Evolutionary conservation across 192 early-diverging fungal genomes (phyloP).

Genomic region (Pilobolus umbonatus): DNA sequence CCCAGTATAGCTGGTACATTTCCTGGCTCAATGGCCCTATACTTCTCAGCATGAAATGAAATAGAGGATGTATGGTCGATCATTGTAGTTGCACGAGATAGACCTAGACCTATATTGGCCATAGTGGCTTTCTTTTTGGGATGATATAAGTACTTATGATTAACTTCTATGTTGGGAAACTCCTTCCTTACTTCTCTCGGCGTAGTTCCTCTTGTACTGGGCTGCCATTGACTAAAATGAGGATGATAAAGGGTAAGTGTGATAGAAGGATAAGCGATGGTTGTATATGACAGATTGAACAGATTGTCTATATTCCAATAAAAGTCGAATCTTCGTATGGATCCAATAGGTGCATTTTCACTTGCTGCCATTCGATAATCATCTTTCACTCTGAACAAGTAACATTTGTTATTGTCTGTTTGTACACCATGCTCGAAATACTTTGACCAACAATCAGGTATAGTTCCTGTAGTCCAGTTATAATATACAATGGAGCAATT

Average conservation of each 20-base stretch:
- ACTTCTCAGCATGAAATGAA: neutral
- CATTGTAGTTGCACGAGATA: neutral
- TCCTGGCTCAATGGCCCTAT: neutral
- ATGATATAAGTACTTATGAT: neutral
- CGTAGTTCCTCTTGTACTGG: neutral
- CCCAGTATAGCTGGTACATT: neutral
- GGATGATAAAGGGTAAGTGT: conserved; percentile 15
- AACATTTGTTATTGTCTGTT: too few relatives aligned
- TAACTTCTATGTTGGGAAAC: neutral
- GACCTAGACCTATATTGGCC: neutral
- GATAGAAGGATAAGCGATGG: neutral
- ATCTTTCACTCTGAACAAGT: too few relatives aligned
- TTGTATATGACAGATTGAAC: neutral
- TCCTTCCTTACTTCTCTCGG: conserved; percentile 2
- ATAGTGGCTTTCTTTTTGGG: too few relatives aligned
- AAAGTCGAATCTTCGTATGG: conserved; percentile 7
- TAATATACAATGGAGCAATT: neutral
- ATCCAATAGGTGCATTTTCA: too few relatives aligned
- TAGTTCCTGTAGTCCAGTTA: neutral
- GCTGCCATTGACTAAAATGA: conserved; percentile 11
- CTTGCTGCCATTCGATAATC: too few relatives aligned
- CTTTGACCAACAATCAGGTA: neutral
- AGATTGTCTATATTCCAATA: conserved; percentile 18
- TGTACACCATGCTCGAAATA: too few relatives aligned
- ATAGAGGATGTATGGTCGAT: neutral